These are phyloP conservation scores for Protomyces pachydermus DNA, from an alignment of 1,139 yeast species.

Conservation along the genomic window DNA sequence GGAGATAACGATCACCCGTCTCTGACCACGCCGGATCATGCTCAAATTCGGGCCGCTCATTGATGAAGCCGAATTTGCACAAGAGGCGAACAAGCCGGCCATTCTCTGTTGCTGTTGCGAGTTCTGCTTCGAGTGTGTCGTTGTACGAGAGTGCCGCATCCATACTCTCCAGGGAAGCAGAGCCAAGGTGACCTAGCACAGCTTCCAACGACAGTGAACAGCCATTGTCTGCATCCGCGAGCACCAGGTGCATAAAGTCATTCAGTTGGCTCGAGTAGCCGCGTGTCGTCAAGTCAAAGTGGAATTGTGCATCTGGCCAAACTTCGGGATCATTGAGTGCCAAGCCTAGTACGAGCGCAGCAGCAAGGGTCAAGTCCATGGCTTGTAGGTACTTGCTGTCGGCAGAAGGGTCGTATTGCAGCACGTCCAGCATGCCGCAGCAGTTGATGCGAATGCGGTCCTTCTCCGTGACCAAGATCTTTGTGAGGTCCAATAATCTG, in stretches of 20 bases:
- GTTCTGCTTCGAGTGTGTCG: conserved; percentile 63
- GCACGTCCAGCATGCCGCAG: conserved; percentile 66
- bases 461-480: conserved; percentile 65
- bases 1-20: conserved; percentile 68
- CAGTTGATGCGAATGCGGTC: conserved; percentile 67
- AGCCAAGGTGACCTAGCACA: conserved; percentile 40
- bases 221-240: conserved; percentile 31
- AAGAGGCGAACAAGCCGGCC: conserved; percentile 78
- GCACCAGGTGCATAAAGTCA: conserved; percentile 30
- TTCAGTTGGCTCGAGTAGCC: conserved; percentile 32
- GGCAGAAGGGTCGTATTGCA: conserved; percentile 39
- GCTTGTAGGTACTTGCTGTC: conserved; percentile 44
- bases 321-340: conserved; percentile 33
- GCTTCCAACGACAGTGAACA: conserved; percentile 32
- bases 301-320: conserved; percentile 37
- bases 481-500: conserved; percentile 58
- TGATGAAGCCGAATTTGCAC: conserved; percentile 71
- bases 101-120: conserved; percentile 76
- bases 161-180: conserved; percentile 45
- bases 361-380: conserved; percentile 55
- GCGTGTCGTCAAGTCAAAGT: conserved; percentile 34
- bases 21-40: conserved; percentile 63
- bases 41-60: conserved; percentile 66
- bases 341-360: conserved; percentile 48
- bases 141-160: conserved; percentile 55